Evolutionary conservation across 176 grass and related monocot genomes (phyloP), one percentile per base, ranked within the genome.

Genomic region (Secale cereale): DNA sequence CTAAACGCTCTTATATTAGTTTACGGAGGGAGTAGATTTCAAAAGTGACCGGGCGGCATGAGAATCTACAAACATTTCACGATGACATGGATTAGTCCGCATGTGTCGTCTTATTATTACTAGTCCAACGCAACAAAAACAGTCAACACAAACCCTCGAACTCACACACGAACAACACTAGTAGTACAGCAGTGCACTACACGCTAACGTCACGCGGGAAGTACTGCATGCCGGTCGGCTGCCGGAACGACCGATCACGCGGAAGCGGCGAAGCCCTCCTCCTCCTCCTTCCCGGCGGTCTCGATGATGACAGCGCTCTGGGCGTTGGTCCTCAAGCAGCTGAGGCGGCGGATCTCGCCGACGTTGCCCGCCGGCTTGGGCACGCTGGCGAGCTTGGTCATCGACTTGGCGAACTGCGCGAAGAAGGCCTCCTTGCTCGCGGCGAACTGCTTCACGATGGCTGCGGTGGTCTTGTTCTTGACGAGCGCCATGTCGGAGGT

Each of bases 401-500:
- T 86, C 20, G 83, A 74, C 62, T 1, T 48, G 59, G 70, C 78
- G 65, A 89, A 89, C 71, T 85, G 78, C 17, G 10, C 27, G 50
- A 89, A 89, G 88, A 89, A 89, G 14, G 63, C 86, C 19, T 56
- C 50, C 66, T 82, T 71, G 65, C 35, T 57, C n/a, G 9, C 12
- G 8, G 46, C 69, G 23, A 71, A 78, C 14, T 25, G 81, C 23
- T 26, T 39, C 15, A 31, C 30, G 12, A 59, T 77, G 6, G 41
- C 7, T 29, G 46, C 39, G 0, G 82, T 85, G 13, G 19, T 61
- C 0, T 2, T 11, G 83, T 85, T 64, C 46, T 11, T 57, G 27
- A 85, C 37, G 28, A 89, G 19, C 32, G 61, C 78, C 83, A 85
- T 84, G 83, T 89, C 88, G 8, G 83, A 89, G 14, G 88, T 77